Base-by-base conservation (phyloP, 352 stramenopile genomes). In the Elongisporangium anandrum region DNA sequence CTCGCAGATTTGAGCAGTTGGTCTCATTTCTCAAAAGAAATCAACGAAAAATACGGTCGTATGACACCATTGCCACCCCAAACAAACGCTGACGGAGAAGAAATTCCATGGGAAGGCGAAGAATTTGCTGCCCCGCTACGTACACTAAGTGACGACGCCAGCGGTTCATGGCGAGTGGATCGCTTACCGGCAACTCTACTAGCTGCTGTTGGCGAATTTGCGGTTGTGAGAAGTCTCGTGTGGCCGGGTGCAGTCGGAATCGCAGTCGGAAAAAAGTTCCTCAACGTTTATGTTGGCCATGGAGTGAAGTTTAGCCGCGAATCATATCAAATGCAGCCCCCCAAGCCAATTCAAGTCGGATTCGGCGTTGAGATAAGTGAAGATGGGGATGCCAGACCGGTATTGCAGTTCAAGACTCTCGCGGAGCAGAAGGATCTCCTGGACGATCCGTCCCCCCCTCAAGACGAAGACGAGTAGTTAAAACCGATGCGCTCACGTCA, bases 201-300 rank as follows among this genome's bases (percentile, higher is more conserved):
- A 21, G 83, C 79, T 0, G 65, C 81, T 9, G 82, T 82, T 13
- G 80, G 70, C 17, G 83, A 82, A 57, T 75, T 83, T 39, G 77
- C 78, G 15, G 72, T 97, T 20, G 75, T 87, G 6, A 79, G 87
- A 48, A 95, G 79, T 51, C 68, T 94, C 21, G 61, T 81, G 52
- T 97, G 87, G 89, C 92, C 89, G 8, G 92, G 90, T 3, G 90
- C 90, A 2, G 80, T 96, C 20, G 86, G 88, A 29, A 87, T 98
- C 47, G 88, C 79, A 2, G 73, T 85, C 10, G 86, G 82, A 20
- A 95, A 92, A 60, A 92, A 87, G 61, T 96, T 95, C 60, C 72
- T 92, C 3, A 97, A 96, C 68, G 69, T 96, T 22, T 97, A 97
- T 57, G 88, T 96, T 0, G 89, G 90, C 48, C 73, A 97, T 57